Evolutionary conservation across 164 flowering plant species (phyloP).

Genomic region (Litsea cubeba): DNA sequence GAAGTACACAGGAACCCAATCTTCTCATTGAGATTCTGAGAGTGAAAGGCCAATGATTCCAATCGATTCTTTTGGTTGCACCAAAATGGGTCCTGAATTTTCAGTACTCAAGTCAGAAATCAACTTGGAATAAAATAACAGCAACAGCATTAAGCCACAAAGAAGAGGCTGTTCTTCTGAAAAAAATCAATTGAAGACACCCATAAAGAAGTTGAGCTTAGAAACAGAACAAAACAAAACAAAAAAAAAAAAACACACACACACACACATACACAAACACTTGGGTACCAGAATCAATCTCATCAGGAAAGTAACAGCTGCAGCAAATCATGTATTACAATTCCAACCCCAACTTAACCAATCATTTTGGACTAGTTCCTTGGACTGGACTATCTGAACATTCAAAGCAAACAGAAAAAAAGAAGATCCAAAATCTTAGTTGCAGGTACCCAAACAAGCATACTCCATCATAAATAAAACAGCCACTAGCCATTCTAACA

Average conservation of each 20-base stretch:
- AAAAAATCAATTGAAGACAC: too few relatives aligned
- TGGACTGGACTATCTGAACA: background rate
- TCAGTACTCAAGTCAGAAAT: background rate
- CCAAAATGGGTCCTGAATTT: background rate
- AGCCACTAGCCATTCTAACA: background rate
- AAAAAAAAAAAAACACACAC: too few relatives aligned
- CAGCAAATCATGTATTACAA: too few relatives aligned
- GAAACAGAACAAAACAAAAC: too few relatives aligned
- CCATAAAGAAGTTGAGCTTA: too few relatives aligned
- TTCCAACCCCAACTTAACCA: too few relatives aligned
- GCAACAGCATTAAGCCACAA: too few relatives aligned
- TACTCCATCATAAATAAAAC: background rate
- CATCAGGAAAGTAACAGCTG: too few relatives aligned
- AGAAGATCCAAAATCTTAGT: background rate
- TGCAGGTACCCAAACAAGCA: background rate
- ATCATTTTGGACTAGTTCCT: background rate
- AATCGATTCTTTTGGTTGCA: background rate
- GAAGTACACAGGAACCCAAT: slow-evolving; percentile 3
- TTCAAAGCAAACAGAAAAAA: background rate
- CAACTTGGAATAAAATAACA: background rate
- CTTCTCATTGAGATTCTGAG: slow-evolving; percentile 16
- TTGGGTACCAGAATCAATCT: too few relatives aligned
- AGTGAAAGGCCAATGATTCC: background rate
- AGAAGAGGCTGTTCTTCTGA: too few relatives aligned
- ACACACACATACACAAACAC: too few relatives aligned